Evolutionary conservation across 1,139 yeast species (phyloP), one percentile per base, ranked within the genome.

Genomic region (Pneumocystis wakefieldiae): DNA sequence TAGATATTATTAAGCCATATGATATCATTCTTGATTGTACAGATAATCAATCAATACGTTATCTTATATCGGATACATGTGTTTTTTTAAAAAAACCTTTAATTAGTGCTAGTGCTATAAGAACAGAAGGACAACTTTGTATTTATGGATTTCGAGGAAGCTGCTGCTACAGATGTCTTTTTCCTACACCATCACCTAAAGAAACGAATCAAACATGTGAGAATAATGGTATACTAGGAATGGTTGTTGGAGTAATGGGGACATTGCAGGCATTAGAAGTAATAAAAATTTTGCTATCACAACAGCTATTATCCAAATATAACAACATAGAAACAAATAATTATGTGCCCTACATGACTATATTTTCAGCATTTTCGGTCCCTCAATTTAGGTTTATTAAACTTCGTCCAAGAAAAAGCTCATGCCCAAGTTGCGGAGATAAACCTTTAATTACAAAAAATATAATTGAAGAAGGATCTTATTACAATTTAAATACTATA

Each of bases 171-270:
- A 77, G 99, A 67, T 94, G 99, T 71, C 83, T 91, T 73, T 89
- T 87, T 69, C 97, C 98, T 0, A 77, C 76, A 14, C 96, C 98
- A 0, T 97, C 99, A 0, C 84, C 94, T 0, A 87, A 96, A 0
- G 84, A 82, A 63, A 79, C 88, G 1, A 90, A 91, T 0, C 81
- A 91, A 0, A 81, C 95, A 0, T 94, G 99, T 70, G 83, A 89
- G 10, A 97, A 90, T 73, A 96, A 96, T 2, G 99, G 99, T 2
- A 95, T 94, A 0, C 74, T 94, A 29, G 98, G 98, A 0, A 96
- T 98, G 0, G 94, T 92, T 6, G 95, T 94, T 61, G 99, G 98
- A 0, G 71, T 90, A 0, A 83, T 92, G 72, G 99, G 99, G 3
- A 78, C 84, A 0, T 79, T 87, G 77, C 94, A 94, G 86, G 95